These are phyloP conservation scores for Xylaria bambusicola DNA, from an alignment of 495 filamentous ascomycete species.

Conservation along the genomic window DNA sequence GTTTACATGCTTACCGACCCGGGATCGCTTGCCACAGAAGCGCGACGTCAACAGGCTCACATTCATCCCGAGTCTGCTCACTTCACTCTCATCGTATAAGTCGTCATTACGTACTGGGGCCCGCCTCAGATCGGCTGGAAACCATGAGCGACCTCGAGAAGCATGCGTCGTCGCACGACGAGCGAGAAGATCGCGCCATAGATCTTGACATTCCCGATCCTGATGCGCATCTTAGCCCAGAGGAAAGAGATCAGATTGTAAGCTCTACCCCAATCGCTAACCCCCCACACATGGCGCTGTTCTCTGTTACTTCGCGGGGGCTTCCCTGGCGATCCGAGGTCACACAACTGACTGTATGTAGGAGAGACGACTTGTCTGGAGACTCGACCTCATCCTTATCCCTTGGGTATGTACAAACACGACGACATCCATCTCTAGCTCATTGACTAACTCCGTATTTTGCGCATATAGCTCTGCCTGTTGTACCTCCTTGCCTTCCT, in stretches of 20 bases:
- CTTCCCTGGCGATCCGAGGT: background rate
- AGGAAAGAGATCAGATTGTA: slow-evolving; percentile 69
- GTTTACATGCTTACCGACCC: too few species aligned
- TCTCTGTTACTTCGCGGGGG: background rate
- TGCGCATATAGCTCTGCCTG: slow-evolving; percentile 60
- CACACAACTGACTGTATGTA: slow-evolving; percentile 34
- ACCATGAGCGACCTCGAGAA: slow-evolving; percentile 37
- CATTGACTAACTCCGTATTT: background rate
- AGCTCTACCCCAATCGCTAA: background rate
- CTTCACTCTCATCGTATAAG: background rate
- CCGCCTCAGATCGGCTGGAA: too few species aligned
- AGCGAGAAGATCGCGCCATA: slow-evolving; percentile 29
- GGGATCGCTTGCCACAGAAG: background rate
- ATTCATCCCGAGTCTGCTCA: background rate
- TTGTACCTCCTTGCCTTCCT: slow-evolving; percentile 86
- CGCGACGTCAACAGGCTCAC: background rate
- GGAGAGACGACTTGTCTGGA: slow-evolving; percentile 69
- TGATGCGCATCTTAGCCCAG: slow-evolving; percentile 66
- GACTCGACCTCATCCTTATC: slow-evolving; percentile 70
- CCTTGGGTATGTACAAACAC: slow-evolving; percentile 59
- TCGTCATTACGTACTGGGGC: background rate
- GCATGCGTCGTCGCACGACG: slow-evolving; percentile 30
- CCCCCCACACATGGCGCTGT: background rate
- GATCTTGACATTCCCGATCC: slow-evolving; percentile 52
- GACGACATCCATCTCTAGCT: background rate